phyloP scores from a whole-genome alignment of 805 yeast genomes.

The baker's yeast (Saccharomyces cerevisiae) region DNA sequence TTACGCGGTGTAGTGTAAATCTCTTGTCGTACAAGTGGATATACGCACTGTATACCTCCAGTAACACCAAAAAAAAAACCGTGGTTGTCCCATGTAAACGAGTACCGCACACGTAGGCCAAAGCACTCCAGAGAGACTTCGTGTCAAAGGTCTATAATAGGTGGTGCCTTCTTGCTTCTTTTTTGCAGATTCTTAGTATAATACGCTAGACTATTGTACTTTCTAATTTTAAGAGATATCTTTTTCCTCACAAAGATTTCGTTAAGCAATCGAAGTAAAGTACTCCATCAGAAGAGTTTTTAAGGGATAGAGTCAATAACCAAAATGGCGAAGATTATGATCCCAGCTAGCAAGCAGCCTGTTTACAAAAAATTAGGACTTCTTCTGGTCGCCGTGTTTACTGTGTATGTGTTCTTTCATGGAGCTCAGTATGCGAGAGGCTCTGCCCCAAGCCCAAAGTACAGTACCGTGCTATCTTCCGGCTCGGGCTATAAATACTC shows the following conservation, averaged over 20 bases:
- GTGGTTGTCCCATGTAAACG: neutral
- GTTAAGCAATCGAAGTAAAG: neutral
- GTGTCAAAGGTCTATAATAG: neutral
- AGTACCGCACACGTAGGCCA: neutral
- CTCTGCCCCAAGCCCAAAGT: neutral
- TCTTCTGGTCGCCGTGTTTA: slow-evolving; percentile 10
- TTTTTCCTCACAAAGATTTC: neutral
- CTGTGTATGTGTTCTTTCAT: slow-evolving; percentile 12
- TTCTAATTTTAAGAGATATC: neutral
- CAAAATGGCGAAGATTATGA: slow-evolving; percentile 10
- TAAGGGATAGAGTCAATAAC: neutral
- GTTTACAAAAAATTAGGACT: slow-evolving; percentile 11
- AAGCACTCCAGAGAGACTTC: neutral
- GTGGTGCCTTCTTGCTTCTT: neutral
- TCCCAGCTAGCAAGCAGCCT: slow-evolving; percentile 10
- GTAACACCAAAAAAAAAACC: neutral
- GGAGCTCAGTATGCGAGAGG: slow-evolving; percentile 7
- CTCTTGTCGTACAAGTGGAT: neutral
- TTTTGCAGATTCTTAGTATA: neutral
- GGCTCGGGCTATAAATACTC: slow-evolving; percentile 9
- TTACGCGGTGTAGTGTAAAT: neutral
- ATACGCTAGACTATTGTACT: neutral
- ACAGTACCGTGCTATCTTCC: neutral
- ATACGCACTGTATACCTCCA: neutral
- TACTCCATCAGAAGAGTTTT: neutral